A percentile compares a stretch with the other conserved stretches of the same genome.
Conservation (phyloP, 2,329 filamentous ascomycete genomes). For the Phialophora expanda region DNA sequence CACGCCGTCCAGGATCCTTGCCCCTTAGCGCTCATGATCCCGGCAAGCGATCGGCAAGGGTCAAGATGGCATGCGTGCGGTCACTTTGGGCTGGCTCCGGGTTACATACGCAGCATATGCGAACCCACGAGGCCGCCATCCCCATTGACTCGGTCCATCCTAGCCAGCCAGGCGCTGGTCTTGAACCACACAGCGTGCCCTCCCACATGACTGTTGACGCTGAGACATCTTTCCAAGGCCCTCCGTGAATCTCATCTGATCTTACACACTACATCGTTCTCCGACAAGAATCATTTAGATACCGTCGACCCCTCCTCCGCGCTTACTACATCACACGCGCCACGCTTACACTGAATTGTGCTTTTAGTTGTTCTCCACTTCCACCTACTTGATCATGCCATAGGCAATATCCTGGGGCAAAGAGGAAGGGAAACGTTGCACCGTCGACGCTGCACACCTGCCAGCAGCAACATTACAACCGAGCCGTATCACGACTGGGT, state of each 20-base stretch:
- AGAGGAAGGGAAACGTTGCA: neutral
- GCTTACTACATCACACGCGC: constrained; percentile 11
- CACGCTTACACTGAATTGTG: neutral
- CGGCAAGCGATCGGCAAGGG: constrained; percentile 25
- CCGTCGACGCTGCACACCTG: neutral
- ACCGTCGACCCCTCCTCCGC: constrained; percentile 6
- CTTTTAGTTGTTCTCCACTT: neutral
- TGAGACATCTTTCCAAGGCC: neutral
- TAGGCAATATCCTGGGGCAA: neutral
- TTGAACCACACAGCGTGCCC: neutral
- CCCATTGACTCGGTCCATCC: constrained; percentile 14
- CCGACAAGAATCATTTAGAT: constrained; percentile 6
- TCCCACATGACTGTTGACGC: constrained; percentile 10
- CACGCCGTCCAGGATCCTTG: constrained; percentile 10
- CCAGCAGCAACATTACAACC: neutral
- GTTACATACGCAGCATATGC: constrained; percentile 8
- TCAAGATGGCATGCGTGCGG: constrained; percentile 29
- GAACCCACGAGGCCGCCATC: constrained; percentile 27
- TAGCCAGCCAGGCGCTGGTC: neutral
- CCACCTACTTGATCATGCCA: neutral
- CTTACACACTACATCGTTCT: neutral
- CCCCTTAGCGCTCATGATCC: constrained; percentile 16
- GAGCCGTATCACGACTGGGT: neutral
- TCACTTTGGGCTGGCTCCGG: constrained; percentile 9
- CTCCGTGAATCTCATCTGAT: constrained; percentile 18